Base-by-base conservation (phyloP, 164 flowering plant genomes). In the Chimonanthus praecox region DNA sequence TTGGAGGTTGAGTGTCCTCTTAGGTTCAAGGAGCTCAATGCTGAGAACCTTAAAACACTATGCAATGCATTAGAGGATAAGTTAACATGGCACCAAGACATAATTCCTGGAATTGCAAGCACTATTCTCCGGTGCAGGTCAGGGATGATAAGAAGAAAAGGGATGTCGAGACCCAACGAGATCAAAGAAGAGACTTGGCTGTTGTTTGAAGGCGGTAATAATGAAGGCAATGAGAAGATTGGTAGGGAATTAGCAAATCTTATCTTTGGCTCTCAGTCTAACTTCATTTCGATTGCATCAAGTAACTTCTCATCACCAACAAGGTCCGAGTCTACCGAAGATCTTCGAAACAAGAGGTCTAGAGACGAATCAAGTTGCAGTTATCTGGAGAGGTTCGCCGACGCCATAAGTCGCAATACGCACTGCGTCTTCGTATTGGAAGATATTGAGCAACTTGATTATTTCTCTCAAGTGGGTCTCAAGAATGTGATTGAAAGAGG, bases 121-220 rank as follows among this genome's bases (percentile, higher is more conserved):
- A 87, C 95, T 0, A 77, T 94, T 20, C 77, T 92, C 45, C 80
- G 80, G 70, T 91, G 97, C 81, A 80, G 97, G 83, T 94, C 98
- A 0, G 93, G 97, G 3, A 85, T 81, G 87, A 15, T 75, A 7
- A 83, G 80, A 78, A 88, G 94, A 73, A 88, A 87, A 73, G 84
- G 76, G 13, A 80, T 80, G 65, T 9, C 20, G 49, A 74, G 69
- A 62, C 69, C 60, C 50, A 61, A 68, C 2, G 84, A 76, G 49
- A 44, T 71, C n/a, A 95, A 92, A 79, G 85, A 89, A 75, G 99
- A 96, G 47, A 90, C 98, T 6, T 96, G 97, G 97, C 72, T 96
- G 72, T 79, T 90, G 66, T 96, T 96, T 74, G 87, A 87, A 82
- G 99, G 99, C 1, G 75, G 76, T 21, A 97, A 96, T 72, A 62